Conservation (phyloP, 2,329 filamentous ascomycete genomes). For the Myriangium duriaei region DNA sequence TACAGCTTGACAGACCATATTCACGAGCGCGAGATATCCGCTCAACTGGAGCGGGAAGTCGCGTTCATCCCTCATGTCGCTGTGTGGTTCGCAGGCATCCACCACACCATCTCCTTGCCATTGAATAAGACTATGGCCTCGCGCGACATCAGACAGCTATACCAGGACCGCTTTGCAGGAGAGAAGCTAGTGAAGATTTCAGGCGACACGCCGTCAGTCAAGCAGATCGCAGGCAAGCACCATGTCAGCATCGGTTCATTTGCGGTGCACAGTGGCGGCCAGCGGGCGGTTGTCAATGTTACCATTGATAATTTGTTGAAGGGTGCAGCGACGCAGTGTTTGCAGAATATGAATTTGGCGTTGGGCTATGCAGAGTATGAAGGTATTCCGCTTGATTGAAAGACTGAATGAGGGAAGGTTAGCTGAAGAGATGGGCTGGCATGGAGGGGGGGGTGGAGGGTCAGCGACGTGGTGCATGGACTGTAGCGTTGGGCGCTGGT, state of each 20-base stretch:
- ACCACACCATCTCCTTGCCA: constrained; percentile 82
- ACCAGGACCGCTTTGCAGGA: constrained; percentile 90
- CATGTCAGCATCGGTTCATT: constrained; percentile 91
- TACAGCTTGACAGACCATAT: constrained; percentile 91
- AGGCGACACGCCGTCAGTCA: constrained; percentile 77
- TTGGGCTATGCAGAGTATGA: constrained; percentile 81
- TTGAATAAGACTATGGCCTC: constrained; percentile 77
- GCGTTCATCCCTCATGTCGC: constrained; percentile 90
- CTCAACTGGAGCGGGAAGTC: constrained; percentile 60
- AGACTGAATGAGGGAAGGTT: no score
- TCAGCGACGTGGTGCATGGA: no score
- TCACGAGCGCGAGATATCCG: constrained; percentile 81
- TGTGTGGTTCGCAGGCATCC: constrained; percentile 94
- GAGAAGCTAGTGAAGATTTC: constrained; percentile 91
- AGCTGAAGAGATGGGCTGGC: no score
- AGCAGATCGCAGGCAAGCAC: constrained; percentile 72
- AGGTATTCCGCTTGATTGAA: constrained; percentile 56
- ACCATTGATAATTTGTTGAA: constrained; percentile 92
- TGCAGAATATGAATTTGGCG: constrained; percentile 94
- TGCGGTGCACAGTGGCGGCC: constrained; percentile 78
- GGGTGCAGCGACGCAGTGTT: constrained; percentile 82
- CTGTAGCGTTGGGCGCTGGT: no score
- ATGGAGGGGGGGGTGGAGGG: no score
- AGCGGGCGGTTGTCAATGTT: constrained; percentile 84
- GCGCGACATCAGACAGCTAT: constrained; percentile 83